Conservation (phyloP, 2,329 filamentous ascomycete genomes). For the Scedosporium dehoogii region DNA sequence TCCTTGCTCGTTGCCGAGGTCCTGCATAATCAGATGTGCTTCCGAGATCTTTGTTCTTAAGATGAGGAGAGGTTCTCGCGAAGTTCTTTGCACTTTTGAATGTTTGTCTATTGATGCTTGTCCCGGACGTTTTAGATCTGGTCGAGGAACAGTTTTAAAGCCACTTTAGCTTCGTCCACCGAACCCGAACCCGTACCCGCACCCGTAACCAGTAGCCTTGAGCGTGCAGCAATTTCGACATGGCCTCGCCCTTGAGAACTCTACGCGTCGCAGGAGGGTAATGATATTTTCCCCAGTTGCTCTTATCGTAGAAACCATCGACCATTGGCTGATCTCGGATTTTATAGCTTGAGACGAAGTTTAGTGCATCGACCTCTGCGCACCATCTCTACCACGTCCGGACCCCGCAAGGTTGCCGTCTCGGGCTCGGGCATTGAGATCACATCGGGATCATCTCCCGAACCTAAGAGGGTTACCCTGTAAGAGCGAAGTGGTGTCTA, state of each 20-base stretch:
- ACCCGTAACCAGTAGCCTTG: too few relatives aligned
- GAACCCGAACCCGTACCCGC: too few relatives aligned
- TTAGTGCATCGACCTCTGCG: not conserved
- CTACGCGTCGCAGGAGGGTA: not conserved
- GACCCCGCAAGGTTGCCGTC: not conserved
- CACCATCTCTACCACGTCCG: not conserved
- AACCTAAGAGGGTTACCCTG: conserved; percentile 1
- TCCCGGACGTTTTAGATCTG: too few relatives aligned
- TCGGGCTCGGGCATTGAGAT: conserved; percentile 1
- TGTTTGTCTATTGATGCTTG: too few relatives aligned
- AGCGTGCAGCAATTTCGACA: not conserved
- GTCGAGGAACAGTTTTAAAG: too few relatives aligned
- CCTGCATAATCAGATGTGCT: too few relatives aligned
- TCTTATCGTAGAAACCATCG: not conserved
- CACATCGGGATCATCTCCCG: not conserved
- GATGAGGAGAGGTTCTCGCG: too few relatives aligned
- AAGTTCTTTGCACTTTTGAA: too few relatives aligned
- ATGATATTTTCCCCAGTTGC: not conserved
- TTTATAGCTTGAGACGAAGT: not conserved
- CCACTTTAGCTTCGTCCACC: too few relatives aligned
- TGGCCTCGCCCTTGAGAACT: not conserved
- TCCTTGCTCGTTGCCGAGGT: too few relatives aligned
- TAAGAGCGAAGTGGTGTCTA: not conserved
- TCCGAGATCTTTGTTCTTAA: too few relatives aligned
- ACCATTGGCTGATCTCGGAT: not conserved